These are phyloP conservation scores for Melaleuca quinquenervia DNA, from an alignment of 345 rosid species.

Conservation along the genomic window DNA sequence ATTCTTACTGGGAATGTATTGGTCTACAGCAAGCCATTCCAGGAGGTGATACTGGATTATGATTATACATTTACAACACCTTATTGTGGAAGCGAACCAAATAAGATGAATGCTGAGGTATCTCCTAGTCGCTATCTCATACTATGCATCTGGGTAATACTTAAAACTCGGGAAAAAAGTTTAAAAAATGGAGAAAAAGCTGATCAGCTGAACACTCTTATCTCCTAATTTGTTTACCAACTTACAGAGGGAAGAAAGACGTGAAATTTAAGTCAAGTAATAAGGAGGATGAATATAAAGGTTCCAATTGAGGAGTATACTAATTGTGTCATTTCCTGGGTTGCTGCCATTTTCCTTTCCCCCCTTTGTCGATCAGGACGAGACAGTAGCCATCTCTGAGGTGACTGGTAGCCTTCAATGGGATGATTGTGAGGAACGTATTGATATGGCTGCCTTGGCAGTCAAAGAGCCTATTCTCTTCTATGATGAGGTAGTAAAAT, in stretches of 20 bases:
- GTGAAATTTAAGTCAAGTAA: neutral
- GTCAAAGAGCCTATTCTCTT: constrained; percentile 94
- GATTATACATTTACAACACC: constrained; percentile 98
- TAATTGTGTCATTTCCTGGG: neutral
- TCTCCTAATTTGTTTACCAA: neutral
- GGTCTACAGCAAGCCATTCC: constrained; percentile 73
- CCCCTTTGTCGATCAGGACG: constrained; percentile 17
- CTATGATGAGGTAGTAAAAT: constrained; percentile 67
- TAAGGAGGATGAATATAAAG: neutral
- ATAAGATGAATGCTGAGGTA: constrained; percentile 41
- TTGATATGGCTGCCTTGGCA: constrained; percentile 67
- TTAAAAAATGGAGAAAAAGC: neutral
- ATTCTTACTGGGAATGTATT: neutral
- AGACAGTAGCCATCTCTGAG: constrained; percentile 7
- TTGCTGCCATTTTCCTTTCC: neutral
- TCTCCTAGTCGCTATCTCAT: neutral
- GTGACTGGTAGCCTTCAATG: constrained; percentile 31
- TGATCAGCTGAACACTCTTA: neutral
- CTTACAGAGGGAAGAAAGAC: neutral
- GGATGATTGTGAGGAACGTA: constrained; percentile 73
- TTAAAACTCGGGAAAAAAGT: neutral
- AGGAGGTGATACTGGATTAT: constrained; percentile 92
- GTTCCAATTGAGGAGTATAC: neutral
- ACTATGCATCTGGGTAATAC: neutral
- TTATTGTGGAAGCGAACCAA: constrained; percentile 64